Percentiles rank a stretch among this genome's conserved stretches.
Evolutionary conservation across 345 rosid species (phyloP).

Genomic region (Melastoma malabathricum): DNA sequence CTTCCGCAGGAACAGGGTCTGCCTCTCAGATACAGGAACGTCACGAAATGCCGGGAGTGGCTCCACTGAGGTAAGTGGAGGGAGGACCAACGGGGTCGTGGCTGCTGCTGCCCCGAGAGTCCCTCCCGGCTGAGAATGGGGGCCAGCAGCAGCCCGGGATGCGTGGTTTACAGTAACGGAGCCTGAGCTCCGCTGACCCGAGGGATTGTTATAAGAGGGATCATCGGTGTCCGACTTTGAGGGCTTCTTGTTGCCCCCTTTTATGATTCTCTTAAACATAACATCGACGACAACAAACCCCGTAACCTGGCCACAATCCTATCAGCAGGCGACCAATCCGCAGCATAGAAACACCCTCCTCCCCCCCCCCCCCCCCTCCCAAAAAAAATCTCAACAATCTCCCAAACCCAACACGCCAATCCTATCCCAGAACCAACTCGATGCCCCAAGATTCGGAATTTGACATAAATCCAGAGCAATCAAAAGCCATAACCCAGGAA

Average conservation of each 20-base stretch:
- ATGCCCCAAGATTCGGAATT: too few relatives aligned
- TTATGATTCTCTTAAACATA: conserved; percentile 46
- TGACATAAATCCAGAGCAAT: too few relatives aligned
- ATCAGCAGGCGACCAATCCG: too few relatives aligned
- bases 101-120: not conserved
- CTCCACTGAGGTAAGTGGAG: conserved; percentile 20
- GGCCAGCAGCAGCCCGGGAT: conserved; percentile 15
- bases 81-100: conserved; percentile 6
- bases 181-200: conserved; percentile 14
- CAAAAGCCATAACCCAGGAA: too few relatives aligned
- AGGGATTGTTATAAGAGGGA: conserved; percentile 4
- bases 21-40: conserved; percentile 25
- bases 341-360: too few relatives aligned
- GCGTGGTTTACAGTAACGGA: conserved; percentile 29
- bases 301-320: too few relatives aligned
- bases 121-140: conserved; percentile 4
- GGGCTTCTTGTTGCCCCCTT: conserved; percentile 35
- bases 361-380: too few relatives aligned
- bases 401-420: too few relatives aligned
- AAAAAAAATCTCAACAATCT: too few relatives aligned
- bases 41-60: conserved; percentile 34
- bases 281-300: too few relatives aligned
- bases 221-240: conserved; percentile 24
- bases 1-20: conserved; percentile 31
- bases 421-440: too few relatives aligned